Evolutionary conservation across 176 grass and related monocot genomes (phyloP), one percentile per base, ranked within the genome.

Genomic region (Hsuehochloa calcarea): DNA sequence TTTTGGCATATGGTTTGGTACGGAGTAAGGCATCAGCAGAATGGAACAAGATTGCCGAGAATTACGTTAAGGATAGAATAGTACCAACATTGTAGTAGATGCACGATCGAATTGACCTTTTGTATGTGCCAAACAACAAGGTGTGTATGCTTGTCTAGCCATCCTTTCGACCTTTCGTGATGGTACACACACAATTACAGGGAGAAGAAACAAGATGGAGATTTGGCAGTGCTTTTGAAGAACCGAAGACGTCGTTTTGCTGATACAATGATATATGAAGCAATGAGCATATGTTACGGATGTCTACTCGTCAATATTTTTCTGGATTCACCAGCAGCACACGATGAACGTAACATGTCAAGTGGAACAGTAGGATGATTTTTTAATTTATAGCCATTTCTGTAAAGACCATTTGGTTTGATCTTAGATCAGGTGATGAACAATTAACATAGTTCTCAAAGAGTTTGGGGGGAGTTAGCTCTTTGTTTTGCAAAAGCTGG

Each of bases 41-140:
- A 90, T 82, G 79, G 51, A 87, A 83, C 60, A 87, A 84, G 84
- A 68, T 87, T 6, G 38, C 74, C 74, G 74, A 68, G 89, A 83
- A 83, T 84, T 87, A 71, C 74, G 84, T 90, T 58, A 60, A 14
- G 59, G 22, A 16, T n/a, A 60, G 22, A 75, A 8, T 27, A 75
- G n/a, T 78, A 67, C 68, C 75, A 79, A 79, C 31, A 78, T 8
- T 23, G n/a, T 63, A 89, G 87, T 40, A 68, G 34, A 4, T 37
- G 59, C 83, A 77, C 23, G 31, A 54, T 15, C 23, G 6, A 46
- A 62, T 37, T 77, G 65, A 67, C 23, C 38, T 75, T 63, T 67
- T 47, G 23, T 66, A 50, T 0, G 25, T 26, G 75, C 59, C 39
- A 77, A 64, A 82, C 54, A 25, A 34, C 34, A 68, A 54, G 13